These are phyloP conservation scores for Linnemannia schmuckeri DNA, from an alignment of 192 early-diverging fungal species.

Conservation along the genomic window DNA sequence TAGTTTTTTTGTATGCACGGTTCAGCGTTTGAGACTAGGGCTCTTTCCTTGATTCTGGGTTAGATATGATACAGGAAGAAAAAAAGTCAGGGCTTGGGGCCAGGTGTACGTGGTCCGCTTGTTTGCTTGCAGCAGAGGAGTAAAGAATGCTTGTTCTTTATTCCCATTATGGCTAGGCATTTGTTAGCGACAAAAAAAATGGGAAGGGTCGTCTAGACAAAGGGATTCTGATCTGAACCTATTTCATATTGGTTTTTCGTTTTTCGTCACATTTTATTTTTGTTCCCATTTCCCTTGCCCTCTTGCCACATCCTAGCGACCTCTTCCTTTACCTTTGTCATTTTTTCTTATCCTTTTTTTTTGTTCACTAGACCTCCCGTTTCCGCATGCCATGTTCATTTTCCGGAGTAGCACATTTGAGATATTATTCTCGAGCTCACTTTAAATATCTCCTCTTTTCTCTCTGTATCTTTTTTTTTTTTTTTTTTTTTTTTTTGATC, in stretches of 20 bases:
- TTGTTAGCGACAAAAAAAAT: neutral
- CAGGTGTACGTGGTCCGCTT: neutral
- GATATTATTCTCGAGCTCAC: neutral
- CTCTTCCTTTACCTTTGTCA: neutral
- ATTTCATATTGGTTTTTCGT: neutral
- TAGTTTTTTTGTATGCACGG: too few species aligned
- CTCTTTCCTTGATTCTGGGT: too few species aligned
- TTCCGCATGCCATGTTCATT: neutral
- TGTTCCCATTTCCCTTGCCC: neutral
- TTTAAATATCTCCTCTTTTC: neutral
- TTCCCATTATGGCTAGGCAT: neutral
- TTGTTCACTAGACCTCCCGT: neutral
- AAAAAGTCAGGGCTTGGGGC: neutral
- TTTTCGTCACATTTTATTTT: neutral
- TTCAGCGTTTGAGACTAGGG: too few species aligned
- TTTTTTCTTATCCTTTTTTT: neutral
- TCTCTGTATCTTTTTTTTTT: too few species aligned
- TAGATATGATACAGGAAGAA: neutral
- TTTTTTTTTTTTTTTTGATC: neutral
- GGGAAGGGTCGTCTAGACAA: neutral
- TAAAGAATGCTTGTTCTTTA: neutral
- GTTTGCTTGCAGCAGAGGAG: too few species aligned
- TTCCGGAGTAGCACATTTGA: neutral
- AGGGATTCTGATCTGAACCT: neutral
- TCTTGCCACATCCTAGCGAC: neutral